Evolutionary conservation across 164 flowering plant genomes (phyloP).

Genomic region (Nelumbo lutea): DNA sequence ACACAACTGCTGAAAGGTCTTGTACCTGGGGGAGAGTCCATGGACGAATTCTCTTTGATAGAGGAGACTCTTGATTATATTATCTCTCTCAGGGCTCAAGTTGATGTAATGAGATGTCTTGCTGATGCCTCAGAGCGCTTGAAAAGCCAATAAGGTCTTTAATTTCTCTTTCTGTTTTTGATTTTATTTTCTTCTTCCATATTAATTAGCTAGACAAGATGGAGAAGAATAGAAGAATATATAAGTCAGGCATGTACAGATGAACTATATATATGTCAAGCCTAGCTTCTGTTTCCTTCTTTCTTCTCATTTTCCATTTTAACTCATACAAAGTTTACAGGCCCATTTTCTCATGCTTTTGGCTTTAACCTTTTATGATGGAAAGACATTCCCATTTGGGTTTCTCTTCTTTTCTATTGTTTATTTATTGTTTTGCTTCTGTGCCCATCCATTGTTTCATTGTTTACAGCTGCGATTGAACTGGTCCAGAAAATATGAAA

Average conservation of each 20-base stretch:
- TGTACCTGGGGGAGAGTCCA: constrained; percentile 65
- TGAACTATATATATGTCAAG: constrained; percentile 15
- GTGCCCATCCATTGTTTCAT: neutral
- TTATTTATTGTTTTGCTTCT: neutral
- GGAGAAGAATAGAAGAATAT: constrained; percentile 12
- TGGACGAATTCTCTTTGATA: constrained; percentile 46
- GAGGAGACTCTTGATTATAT: constrained; percentile 80
- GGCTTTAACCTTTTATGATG: neutral
- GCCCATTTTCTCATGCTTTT: neutral
- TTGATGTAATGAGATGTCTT: constrained; percentile 66
- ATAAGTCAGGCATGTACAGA: constrained; percentile 28
- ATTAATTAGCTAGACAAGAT: neutral
- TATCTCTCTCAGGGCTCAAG: constrained; percentile 54
- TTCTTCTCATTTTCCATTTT: neutral
- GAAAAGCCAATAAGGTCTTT: constrained; percentile 18
- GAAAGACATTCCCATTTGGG: neutral
- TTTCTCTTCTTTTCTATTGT: neutral
- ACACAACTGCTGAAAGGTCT: constrained; percentile 48
- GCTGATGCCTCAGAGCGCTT: constrained; percentile 29
- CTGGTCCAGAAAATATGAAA: neutral
- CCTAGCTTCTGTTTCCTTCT: neutral
- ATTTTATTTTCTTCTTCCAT: neutral
- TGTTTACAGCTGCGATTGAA: neutral
- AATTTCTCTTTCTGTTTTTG: neutral
- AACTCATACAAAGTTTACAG: neutral